Conservation (phyloP, 2,329 filamentous ascomycete genomes). For the Decorospora gaudefroyi region DNA sequence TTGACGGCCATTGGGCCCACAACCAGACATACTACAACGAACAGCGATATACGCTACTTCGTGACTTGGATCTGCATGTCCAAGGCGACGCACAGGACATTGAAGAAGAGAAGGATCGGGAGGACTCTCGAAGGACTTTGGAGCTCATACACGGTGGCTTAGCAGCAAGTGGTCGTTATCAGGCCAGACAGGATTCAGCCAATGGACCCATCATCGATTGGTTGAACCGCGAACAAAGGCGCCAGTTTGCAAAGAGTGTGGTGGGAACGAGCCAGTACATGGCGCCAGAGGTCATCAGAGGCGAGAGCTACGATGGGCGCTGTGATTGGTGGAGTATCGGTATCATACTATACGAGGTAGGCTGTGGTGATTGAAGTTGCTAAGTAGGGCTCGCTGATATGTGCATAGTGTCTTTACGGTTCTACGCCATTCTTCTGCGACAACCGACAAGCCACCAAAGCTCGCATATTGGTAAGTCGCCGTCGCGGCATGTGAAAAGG, state of each 20-base stretch:
- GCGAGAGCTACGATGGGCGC: slow-evolving; percentile 82
- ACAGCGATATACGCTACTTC: slow-evolving; percentile 76
- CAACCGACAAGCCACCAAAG: slow-evolving; percentile 80
- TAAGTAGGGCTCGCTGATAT: not conserved
- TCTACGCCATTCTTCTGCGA: slow-evolving; percentile 87
- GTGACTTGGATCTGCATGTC: slow-evolving; percentile 74
- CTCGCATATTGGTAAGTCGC: slow-evolving; percentile 74
- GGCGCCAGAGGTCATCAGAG: slow-evolving; percentile 89
- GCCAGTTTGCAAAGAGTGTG: slow-evolving; percentile 77
- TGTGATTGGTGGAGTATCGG: slow-evolving; percentile 98
- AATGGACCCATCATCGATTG: slow-evolving; percentile 47
- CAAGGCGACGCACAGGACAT: slow-evolving; percentile 74
- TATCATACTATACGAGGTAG: slow-evolving; percentile 83
- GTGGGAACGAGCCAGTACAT: slow-evolving; percentile 98
- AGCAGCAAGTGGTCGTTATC: slow-evolving; percentile 21
- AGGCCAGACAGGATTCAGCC: slow-evolving; percentile 27
- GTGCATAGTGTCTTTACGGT: slow-evolving; percentile 78
- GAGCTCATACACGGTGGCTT: slow-evolving; percentile 45
- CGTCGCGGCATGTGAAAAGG: not conserved
- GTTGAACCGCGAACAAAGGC: slow-evolving; percentile 58
- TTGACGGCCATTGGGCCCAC: slow-evolving; percentile 94
- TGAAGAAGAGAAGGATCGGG: slow-evolving; percentile 53
- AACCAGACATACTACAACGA: slow-evolving; percentile 84
- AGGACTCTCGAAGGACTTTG: slow-evolving; percentile 59
- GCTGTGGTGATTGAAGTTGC: slow-evolving; percentile 9